A percentile compares a stretch with the other conserved stretches of the same genome.
Conservation (phyloP, 2,329 filamentous ascomycete species). For the Colletotrichum sojae region DNA sequence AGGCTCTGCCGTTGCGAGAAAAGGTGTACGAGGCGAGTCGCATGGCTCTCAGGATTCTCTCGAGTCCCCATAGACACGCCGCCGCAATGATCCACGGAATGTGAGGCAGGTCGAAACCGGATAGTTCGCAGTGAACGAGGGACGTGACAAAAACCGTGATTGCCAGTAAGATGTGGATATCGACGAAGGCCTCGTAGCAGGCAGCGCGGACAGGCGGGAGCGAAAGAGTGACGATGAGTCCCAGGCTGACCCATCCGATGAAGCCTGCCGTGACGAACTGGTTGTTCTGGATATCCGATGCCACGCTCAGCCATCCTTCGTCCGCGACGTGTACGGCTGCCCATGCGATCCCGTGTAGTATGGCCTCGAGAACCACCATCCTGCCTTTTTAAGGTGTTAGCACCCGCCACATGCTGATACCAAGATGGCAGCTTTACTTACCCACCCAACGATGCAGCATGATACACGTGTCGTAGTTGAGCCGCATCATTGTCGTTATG, state of each 20-base stretch:
- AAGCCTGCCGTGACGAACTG: constrained; percentile 3
- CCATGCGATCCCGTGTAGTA: constrained; percentile 1
- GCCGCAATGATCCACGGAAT: constrained; percentile 70
- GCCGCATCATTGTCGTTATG: constrained; percentile 55
- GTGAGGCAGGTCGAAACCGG: constrained; percentile 56
- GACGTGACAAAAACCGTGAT: not conserved
- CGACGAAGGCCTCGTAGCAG: constrained; percentile 3
- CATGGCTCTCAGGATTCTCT: constrained; percentile 63
- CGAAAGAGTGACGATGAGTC: not conserved
- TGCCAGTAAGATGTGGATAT: not conserved
- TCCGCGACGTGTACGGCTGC: constrained; percentile 6
- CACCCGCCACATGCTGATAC: not conserved
- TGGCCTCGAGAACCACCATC: not conserved
- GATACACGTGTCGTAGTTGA: constrained; percentile 60
- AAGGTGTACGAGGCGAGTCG: constrained; percentile 64
- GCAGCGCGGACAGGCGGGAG: not conserved
- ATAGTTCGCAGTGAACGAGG: not conserved
- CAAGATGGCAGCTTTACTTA: not conserved
- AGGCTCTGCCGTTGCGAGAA: constrained; percentile 49
- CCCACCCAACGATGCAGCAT: constrained; percentile 22
- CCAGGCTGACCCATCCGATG: not conserved
- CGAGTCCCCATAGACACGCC: constrained; percentile 71
- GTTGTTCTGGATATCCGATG: not conserved
- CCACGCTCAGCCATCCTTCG: not conserved
- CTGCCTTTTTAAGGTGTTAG: not conserved